Base-by-base conservation (phyloP, 495 filamentous ascomycete species). In the Lasiosphaeria hispida region DNA sequence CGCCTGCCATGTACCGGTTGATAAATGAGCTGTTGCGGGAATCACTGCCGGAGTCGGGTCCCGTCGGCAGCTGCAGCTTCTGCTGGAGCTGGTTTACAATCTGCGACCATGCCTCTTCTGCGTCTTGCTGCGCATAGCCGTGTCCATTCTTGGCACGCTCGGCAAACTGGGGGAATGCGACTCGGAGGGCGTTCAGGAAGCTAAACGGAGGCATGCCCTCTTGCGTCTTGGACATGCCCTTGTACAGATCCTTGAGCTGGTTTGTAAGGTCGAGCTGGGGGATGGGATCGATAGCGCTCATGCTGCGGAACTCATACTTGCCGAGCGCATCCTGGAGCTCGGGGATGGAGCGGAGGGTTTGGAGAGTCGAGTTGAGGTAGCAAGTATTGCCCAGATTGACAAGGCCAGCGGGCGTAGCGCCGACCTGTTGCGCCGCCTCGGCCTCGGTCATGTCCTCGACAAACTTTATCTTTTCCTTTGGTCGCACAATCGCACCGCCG, bases 391-490 rank as follows among this genome's bases (percentile, higher is more conserved):
- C 94, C 58, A 96, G 77, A 64, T 98, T 98, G 69, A 91, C 83
- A 59, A 98, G 71, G 34, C 94, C 94, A 55, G 94, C 90, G 10
- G 94, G 94, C 47, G 78, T 91, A 42, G 93, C 94, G 41, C 90
- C 92, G 47, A 85, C 87, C 60, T 85, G 80, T 67, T 83, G 86
- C 18, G 94, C 95, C 33, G 85, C 84, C 69, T 98, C 92, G 18
- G 92, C 92, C 67, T 94, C 94, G 4, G 92, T 96, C 94, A 98
- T 96, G 69, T 98, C 94, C 71, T 98, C 94, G 62, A 96, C 69
- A 64, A 98, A 98, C 72, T 87, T 91, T 66, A 91, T 80, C 58
- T 80, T 80, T 71, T 96, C 89, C 62, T 87, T 91, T 7, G 95
- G 95, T 19, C 85, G 81, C 55, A 82, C 81, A 47, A 96, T 76